These are phyloP conservation scores for Striga asiatica DNA, from an alignment of 257 asterid genomes.

Conservation along the genomic window DNA sequence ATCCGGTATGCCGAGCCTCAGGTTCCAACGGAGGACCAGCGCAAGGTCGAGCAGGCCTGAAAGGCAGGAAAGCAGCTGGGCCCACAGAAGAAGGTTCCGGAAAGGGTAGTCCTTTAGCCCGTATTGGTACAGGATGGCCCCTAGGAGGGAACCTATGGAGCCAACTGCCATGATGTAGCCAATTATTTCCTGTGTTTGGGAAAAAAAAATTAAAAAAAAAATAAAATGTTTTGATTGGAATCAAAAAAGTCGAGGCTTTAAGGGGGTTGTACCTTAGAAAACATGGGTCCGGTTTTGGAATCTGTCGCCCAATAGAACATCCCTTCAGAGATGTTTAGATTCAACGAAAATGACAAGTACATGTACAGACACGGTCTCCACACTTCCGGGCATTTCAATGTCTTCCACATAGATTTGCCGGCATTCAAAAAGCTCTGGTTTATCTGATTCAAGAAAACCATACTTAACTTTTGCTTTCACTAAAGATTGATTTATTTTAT, in stretches of 20 bases:
- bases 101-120: conserved; percentile 61
- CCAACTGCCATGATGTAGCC: conserved; percentile 80
- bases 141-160: conserved; percentile 68
- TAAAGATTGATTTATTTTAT: too few relatives aligned
- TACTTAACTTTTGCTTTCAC: conserved; percentile 8
- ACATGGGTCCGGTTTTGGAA: conserved; percentile 59
- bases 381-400: conserved; percentile 59
- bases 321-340: conserved; percentile 69
- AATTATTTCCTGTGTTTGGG: conserved; percentile 48
- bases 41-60: conserved; percentile 74
- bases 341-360: conserved; percentile 67
- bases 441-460: conserved; percentile 37
- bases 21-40: conserved; percentile 66
- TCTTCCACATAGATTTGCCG: conserved; percentile 80
- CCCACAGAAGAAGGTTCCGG: conserved; percentile 71
- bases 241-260: too few relatives aligned
- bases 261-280: conserved; percentile 74
- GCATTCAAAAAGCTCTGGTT: conserved; percentile 63
- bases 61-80: conserved; percentile 55
- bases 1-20: conserved; percentile 61
- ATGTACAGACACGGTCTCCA: conserved; percentile 92
- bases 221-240: too few relatives aligned
- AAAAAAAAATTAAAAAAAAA: neutral
- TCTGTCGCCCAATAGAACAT: conserved; percentile 94
- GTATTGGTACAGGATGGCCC: conserved; percentile 62